Conservation (phyloP, 108 stramenopile genomes). For the Cylindrotheca fusiformis region DNA sequence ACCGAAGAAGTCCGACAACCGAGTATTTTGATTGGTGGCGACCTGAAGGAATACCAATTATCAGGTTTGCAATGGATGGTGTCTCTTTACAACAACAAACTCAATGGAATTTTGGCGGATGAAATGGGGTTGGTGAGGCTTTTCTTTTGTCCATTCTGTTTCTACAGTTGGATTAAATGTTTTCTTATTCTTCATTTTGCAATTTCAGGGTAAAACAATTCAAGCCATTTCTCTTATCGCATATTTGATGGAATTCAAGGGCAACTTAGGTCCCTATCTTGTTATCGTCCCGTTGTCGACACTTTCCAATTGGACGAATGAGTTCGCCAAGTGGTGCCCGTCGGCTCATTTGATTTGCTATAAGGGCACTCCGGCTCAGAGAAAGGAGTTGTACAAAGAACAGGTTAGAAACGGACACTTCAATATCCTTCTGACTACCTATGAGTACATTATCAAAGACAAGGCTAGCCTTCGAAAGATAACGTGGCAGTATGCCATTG, state of each 20-base stretch:
- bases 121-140: constrained; percentile 66
- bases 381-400: constrained; percentile 70
- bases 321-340: constrained; percentile 79
- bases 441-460: constrained; percentile 92
- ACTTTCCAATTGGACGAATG: constrained; percentile 88
- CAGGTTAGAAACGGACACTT: constrained; percentile 77
- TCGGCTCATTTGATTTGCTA: constrained; percentile 63
- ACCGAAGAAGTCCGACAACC: constrained; percentile 82
- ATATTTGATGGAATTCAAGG: constrained; percentile 81
- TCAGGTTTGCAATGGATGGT: constrained; percentile 97
- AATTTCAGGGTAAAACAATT: constrained; percentile 80
- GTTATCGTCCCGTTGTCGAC: constrained; percentile 93
- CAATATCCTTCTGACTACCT: constrained; percentile 91
- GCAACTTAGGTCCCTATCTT: constrained; percentile 80
- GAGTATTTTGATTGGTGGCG: constrained; percentile 70
- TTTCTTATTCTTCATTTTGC: not conserved
- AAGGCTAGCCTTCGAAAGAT: constrained; percentile 76
- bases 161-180: constrained; percentile 3
- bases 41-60: constrained; percentile 95
- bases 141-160: constrained; percentile 16
- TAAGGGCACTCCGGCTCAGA: constrained; percentile 73
- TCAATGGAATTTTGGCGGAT: constrained; percentile 80
- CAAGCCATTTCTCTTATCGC: constrained; percentile 93
- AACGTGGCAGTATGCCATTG: constrained; percentile 88
- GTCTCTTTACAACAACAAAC: constrained; percentile 85